Conservation (phyloP, 176 grass and related monocot species). For the Paspalum notatum region DNA sequence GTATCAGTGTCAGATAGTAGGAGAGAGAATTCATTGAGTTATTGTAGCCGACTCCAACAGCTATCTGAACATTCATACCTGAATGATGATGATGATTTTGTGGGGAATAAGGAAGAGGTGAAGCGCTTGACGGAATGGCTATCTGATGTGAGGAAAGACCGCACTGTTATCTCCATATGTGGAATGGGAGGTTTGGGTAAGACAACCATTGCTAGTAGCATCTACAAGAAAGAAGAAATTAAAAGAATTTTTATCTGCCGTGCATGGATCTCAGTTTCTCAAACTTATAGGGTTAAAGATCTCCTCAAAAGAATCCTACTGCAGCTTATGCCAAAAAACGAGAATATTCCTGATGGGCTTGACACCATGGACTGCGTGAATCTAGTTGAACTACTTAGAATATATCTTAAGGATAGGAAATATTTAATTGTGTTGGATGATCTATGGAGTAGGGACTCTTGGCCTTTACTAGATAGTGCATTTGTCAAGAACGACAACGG, state of each 20-base stretch:
- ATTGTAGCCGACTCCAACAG: conserved; percentile 32
- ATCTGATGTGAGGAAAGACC: conserved; percentile 3
- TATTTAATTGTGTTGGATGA: conserved; percentile 57
- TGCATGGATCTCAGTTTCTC: conserved; percentile 53
- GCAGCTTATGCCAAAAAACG: conserved; percentile 30
- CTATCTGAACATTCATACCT: conserved; percentile 35
- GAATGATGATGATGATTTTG: conserved; percentile 39
- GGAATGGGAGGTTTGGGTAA: conserved; percentile 65
- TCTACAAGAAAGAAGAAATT: conserved; percentile 44
- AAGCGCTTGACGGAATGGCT: conserved; percentile 41
- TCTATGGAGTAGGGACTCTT: conserved; percentile 51
- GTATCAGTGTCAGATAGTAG: conserved; percentile 15
- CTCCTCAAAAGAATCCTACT: conserved; percentile 44
- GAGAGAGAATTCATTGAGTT: neutral
- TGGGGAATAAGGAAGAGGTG: conserved; percentile 46
- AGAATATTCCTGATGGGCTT: conserved; percentile 30
- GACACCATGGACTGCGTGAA: conserved; percentile 29
- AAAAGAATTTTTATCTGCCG: conserved; percentile 44
- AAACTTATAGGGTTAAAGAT: conserved; percentile 46
- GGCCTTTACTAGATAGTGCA: conserved; percentile 37
- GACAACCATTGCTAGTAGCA: conserved; percentile 42
- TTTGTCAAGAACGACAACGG: conserved; percentile 37
- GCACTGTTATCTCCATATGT: conserved; percentile 46
- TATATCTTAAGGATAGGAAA: conserved; percentile 39
- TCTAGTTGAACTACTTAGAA: conserved; percentile 33